A percentile compares a stretch with the other conserved stretches of the same genome.
Conservation (phyloP, 192 early-diverging fungal species). For the Rhizophagus clarus region DNA sequence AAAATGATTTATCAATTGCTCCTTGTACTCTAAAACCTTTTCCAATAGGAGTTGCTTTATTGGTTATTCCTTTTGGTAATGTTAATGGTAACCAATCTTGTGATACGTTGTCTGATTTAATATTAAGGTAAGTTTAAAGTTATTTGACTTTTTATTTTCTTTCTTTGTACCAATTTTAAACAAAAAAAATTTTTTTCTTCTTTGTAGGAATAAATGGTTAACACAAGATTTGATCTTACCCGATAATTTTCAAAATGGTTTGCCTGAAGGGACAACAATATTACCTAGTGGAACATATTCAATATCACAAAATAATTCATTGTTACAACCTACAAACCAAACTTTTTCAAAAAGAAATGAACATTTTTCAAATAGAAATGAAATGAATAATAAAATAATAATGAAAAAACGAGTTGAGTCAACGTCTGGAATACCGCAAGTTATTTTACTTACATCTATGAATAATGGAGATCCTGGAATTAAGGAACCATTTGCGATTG, state of each 20-base stretch:
- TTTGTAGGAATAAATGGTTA: background rate
- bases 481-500: background rate
- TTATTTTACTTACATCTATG: constrained; percentile 1
- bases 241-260: background rate
- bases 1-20: background rate
- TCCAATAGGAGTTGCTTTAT: background rate
- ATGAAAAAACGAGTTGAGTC: background rate
- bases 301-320: background rate
- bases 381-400: background rate
- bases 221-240: background rate
- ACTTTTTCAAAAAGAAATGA: background rate
- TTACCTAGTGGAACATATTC: background rate
- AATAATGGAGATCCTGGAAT: constrained; percentile 4
- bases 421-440: background rate
- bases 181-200: background rate
- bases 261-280: background rate
- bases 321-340: background rate
- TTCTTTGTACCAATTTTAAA: too few species aligned
- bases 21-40: constrained; percentile 8
- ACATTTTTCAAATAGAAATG: background rate
- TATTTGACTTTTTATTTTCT: too few species aligned
- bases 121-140: background rate
- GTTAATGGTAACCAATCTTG: background rate
- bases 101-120: background rate
- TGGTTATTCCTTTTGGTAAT: constrained; percentile 7